Percentiles rank a stretch among this genome's conserved stretches.
Evolutionary conservation across 2,329 filamentous ascomycete species (phyloP).

Genomic region (Paecilomyces dactylethromorphus): DNA sequence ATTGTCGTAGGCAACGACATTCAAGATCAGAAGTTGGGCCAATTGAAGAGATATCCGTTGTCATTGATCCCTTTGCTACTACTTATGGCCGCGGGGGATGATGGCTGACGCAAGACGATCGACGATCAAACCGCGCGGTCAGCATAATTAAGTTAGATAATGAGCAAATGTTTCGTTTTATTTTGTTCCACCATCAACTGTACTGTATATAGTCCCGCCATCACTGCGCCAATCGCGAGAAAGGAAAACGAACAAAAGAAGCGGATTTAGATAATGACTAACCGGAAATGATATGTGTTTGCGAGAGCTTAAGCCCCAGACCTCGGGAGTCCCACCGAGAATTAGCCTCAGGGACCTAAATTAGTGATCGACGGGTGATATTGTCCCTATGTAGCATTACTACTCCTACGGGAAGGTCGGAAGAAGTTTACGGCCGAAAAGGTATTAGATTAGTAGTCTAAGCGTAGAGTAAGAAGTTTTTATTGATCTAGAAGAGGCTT

Average conservation of each 20-base stretch:
- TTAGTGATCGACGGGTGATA: neutral
- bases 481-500: too few species aligned
- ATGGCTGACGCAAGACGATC: too few species aligned
- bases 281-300: neutral
- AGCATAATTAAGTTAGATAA: neutral
- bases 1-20: neutral
- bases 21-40: neutral
- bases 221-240: neutral
- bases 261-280: neutral
- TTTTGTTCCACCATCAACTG: neutral
- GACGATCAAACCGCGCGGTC: neutral
- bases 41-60: neutral
- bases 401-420: too few species aligned
- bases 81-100: neutral
- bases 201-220: neutral
- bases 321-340: neutral
- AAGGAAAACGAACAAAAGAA: neutral
- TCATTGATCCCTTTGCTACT: neutral
- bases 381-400: too few species aligned
- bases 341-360: too few species aligned
- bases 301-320: neutral
- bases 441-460: too few species aligned
- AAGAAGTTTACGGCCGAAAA: too few species aligned
- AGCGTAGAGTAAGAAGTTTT: too few species aligned
- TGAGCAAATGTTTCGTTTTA: neutral